Percentiles rank a stretch among this genome's conserved stretches.
These are phyloP conservation scores for Bisporella sp. DNA, from an alignment of 2,329 filamentous ascomycete genomes.

Conservation along the genomic window DNA sequence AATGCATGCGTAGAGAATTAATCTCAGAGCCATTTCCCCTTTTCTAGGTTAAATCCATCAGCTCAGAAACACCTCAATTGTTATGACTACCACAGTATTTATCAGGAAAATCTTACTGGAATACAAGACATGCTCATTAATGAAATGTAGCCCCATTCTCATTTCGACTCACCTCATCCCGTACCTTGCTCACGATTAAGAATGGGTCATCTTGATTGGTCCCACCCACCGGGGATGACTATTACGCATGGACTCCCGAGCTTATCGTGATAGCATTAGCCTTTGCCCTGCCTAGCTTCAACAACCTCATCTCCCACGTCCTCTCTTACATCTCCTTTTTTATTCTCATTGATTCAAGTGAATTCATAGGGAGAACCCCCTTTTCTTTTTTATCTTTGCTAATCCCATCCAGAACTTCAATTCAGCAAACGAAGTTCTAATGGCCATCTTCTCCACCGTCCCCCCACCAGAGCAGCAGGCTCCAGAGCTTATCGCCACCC, in stretches of 20 bases:
- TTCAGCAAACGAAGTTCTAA: slow-evolving; percentile 20
- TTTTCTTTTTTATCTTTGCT: background rate
- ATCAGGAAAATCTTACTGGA: too few relatives aligned
- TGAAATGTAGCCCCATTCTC: background rate
- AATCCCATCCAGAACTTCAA: background rate
- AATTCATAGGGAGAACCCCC: background rate
- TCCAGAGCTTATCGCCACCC: slow-evolving; percentile 21
- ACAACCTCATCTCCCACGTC: background rate
- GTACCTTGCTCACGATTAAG: background rate
- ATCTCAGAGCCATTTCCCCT: too few relatives aligned
- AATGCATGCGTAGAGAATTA: too few relatives aligned
- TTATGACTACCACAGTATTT: too few relatives aligned
- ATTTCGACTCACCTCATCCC: background rate
- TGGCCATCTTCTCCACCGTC: slow-evolving; percentile 48
- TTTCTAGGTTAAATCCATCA: too few relatives aligned
- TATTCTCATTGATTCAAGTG: background rate
- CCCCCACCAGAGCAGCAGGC: slow-evolving; percentile 38
- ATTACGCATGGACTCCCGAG: slow-evolving; percentile 1
- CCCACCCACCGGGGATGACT: background rate
- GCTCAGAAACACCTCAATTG: too few relatives aligned
- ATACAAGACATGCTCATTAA: too few relatives aligned
- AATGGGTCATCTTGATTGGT: background rate
- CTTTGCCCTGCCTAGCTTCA: background rate
- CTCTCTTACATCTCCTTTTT: background rate
- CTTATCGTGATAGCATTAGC: slow-evolving; percentile 2